Percentiles rank a stretch among this genome's conserved stretches.
Evolutionary conservation across 2,329 filamentous ascomycete genomes (phyloP).

Genomic region (Paraconiothyrium sp.): DNA sequence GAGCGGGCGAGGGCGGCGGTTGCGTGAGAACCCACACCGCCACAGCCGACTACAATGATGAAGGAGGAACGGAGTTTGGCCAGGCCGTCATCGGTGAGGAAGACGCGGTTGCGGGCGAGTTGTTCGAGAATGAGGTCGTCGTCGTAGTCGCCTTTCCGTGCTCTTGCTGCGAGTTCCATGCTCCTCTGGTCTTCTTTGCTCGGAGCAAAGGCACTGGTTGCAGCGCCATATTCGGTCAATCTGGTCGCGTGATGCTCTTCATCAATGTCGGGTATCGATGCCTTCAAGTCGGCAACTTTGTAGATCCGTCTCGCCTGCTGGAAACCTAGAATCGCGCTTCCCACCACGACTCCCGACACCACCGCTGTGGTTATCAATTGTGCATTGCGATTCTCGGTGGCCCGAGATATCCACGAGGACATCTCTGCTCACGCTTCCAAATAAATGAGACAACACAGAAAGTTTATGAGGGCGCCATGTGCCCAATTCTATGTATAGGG

Average conservation of each 20-base stretch:
- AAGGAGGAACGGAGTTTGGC: conserved; percentile 81
- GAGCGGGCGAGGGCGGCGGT: conserved; percentile 86
- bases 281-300: conserved; percentile 66
- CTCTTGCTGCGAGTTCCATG: conserved; percentile 66
- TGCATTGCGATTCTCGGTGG: conserved; percentile 57
- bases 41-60: conserved; percentile 89
- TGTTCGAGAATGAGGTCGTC: conserved; percentile 92
- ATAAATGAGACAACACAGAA: conserved; percentile 7
- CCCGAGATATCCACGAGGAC: conserved; percentile 58
- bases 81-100: conserved; percentile 84
- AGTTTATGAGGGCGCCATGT: conserved; percentile 10
- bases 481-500: neutral
- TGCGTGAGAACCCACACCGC: conserved; percentile 94
- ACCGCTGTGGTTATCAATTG: conserved; percentile 78
- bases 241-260: conserved; percentile 61
- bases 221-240: conserved; percentile 70
- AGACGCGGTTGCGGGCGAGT: conserved; percentile 89
- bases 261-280: conserved; percentile 67
- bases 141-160: conserved; percentile 71
- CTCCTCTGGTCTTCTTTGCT: conserved; percentile 66
- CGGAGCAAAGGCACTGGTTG: conserved; percentile 53
- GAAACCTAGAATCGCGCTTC: conserved; percentile 64
- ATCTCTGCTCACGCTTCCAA: conserved; percentile 34
- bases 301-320: conserved; percentile 65
- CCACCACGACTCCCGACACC: conserved; percentile 59